These are phyloP conservation scores for Taiozyma sp. DNA, from an alignment of 1,139 yeast species.

Conservation along the genomic window DNA sequence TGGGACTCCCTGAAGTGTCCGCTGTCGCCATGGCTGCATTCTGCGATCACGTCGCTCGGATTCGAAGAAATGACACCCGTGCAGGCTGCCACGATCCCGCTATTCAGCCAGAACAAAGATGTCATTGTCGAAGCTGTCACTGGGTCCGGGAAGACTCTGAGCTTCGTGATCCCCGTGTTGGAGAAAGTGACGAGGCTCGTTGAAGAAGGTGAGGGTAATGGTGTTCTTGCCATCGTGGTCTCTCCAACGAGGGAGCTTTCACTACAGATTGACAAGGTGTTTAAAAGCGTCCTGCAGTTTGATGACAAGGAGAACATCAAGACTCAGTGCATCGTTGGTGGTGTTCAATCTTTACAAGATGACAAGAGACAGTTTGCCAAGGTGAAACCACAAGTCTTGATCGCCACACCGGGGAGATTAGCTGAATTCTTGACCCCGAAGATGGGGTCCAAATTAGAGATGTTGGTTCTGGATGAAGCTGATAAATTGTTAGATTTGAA, in stretches of 20 bases:
- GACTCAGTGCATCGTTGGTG: conserved; percentile 79
- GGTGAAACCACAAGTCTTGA: conserved; percentile 61
- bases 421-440: conserved; percentile 57
- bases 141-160: conserved; percentile 93
- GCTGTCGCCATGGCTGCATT: conserved; percentile 37
- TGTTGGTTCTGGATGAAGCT: conserved; percentile 86
- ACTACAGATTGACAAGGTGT: conserved; percentile 67
- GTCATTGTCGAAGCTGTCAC: conserved; percentile 97
- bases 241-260: conserved; percentile 95
- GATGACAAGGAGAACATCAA: conserved; percentile 50
- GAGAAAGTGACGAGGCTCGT: conserved; percentile 46
- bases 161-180: conserved; percentile 78
- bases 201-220: not conserved
- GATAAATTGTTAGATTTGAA: conserved; percentile 81
- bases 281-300: conserved; percentile 51
- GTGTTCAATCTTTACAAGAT: conserved; percentile 63
- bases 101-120: conserved; percentile 83
- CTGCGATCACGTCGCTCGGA: conserved; percentile 70
- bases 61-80: conserved; percentile 91
- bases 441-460: conserved; percentile 54
- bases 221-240: conserved; percentile 48
- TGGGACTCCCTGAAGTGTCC: conserved; percentile 32
- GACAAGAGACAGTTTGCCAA: conserved; percentile 58
- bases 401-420: conserved; percentile 93
- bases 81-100: conserved; percentile 91